Conservation (phyloP, 2,329 filamentous ascomycete genomes). For the Thielaviopsis populi region DNA sequence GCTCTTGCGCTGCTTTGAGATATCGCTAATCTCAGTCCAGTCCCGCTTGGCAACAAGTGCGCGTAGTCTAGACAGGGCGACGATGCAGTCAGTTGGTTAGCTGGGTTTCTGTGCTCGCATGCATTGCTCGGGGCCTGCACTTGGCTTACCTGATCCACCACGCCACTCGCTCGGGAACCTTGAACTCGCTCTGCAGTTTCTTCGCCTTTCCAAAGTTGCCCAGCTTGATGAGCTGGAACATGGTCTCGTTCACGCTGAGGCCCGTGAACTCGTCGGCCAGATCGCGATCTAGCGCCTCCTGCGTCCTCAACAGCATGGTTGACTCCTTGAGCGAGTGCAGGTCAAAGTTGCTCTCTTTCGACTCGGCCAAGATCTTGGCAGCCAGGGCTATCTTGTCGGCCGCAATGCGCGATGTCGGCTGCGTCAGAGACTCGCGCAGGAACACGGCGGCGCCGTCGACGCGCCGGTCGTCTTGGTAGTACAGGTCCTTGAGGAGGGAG, state of each 20-base stretch:
- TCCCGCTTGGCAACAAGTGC: conserved; percentile 80
- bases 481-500: conserved; percentile 77
- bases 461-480: conserved; percentile 90
- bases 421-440: conserved; percentile 64
- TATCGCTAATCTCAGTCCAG: conserved; percentile 85
- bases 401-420: conserved; percentile 52
- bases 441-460: conserved; percentile 80
- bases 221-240: conserved; percentile 71
- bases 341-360: conserved; percentile 63
- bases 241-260: conserved; percentile 76
- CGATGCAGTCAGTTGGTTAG: neutral
- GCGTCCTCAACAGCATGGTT: conserved; percentile 62
- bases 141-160: conserved; percentile 65
- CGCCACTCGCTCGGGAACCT: conserved; percentile 74
- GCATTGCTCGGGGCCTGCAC: conserved; percentile 18
- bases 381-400: conserved; percentile 82
- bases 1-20: conserved; percentile 62
- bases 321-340: conserved; percentile 66
- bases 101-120: neutral
- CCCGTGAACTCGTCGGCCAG: conserved; percentile 64
- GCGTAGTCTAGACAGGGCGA: conserved; percentile 44
- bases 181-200: conserved; percentile 84
- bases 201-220: conserved; percentile 74
- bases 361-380: conserved; percentile 66
- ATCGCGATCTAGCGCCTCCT: conserved; percentile 76